These are phyloP conservation scores for Colletotrichum kahawae DNA, from an alignment of 2,329 filamentous ascomycete species.

Conservation along the genomic window DNA sequence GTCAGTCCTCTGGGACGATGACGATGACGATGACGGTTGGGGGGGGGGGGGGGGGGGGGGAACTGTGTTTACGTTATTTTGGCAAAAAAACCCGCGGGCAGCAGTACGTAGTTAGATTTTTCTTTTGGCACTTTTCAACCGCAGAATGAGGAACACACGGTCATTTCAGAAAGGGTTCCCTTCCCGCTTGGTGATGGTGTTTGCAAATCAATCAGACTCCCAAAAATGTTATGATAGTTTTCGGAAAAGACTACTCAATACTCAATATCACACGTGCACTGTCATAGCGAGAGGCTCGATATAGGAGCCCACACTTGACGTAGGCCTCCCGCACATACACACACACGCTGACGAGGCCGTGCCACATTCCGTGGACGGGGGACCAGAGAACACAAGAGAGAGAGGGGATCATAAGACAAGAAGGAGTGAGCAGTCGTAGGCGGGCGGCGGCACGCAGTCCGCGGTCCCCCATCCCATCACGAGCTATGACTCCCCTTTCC, in stretches of 20 bases:
- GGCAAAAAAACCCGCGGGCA: neutral
- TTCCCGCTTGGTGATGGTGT: neutral
- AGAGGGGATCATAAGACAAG: neutral
- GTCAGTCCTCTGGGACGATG: neutral
- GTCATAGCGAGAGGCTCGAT: neutral
- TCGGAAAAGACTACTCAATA: too few species aligned
- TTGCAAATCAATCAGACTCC: neutral
- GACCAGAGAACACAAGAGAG: neutral
- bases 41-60: neutral
- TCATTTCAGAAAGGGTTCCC: conserved; percentile 2
- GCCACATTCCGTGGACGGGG: neutral
- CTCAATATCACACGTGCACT: neutral
- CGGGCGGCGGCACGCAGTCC: neutral
- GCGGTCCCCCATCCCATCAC: neutral
- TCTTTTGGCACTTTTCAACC: neutral
- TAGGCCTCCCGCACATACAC: neutral
- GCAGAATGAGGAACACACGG: conserved; percentile 9
- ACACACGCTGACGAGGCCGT: neutral
- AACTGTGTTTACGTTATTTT: neutral
- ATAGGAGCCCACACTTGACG: neutral
- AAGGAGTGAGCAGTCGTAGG: neutral
- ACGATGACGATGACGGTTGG: neutral
- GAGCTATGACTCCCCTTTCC: neutral
- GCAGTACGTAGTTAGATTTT: conserved; percentile 12
- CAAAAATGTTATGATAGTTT: neutral